phyloP scores from a whole-genome alignment of 805 yeast genomes.

The Kuraishia piskuri region DNA sequence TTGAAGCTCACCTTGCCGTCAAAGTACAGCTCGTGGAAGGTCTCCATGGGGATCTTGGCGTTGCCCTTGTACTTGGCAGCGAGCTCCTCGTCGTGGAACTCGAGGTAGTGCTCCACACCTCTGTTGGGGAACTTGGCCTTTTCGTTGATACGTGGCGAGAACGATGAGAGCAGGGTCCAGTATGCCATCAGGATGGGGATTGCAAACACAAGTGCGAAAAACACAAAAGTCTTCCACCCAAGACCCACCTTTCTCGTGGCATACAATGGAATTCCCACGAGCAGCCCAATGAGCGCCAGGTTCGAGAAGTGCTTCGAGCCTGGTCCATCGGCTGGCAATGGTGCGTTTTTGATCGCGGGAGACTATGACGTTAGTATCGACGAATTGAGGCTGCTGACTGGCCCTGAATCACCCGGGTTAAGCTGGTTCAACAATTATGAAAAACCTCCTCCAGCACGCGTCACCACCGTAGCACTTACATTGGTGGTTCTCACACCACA shows the following conservation, averaged over 20 bases:
- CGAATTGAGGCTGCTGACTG: neutral
- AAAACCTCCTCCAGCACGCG: conserved; percentile 1
- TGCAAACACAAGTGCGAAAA: conserved; percentile 44
- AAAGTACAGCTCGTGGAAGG: conserved; percentile 83
- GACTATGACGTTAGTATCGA: conserved; percentile 14
- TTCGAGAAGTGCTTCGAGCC: conserved; percentile 74
- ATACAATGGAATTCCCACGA: conserved; percentile 53
- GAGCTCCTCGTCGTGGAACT: conserved; percentile 68
- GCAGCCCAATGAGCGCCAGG: conserved; percentile 35
- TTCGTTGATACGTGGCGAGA: conserved; percentile 74
- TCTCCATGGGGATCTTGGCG: conserved; percentile 82
- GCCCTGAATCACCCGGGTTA: neutral
- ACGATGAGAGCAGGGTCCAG: conserved; percentile 75
- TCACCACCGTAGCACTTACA: conserved; percentile 24
- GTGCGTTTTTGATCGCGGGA: conserved; percentile 80
- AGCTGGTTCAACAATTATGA: too few species aligned
- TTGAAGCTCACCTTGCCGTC: conserved; percentile 78
- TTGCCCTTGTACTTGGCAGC: conserved; percentile 62
- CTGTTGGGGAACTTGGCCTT: conserved; percentile 67
- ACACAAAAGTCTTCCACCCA: conserved; percentile 58
- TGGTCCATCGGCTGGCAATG: conserved; percentile 88
- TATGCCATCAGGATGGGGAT: conserved; percentile 72
- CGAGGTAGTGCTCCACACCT: conserved; percentile 73
- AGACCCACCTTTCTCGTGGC: conserved; percentile 59
- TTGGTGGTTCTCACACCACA: conserved; percentile 45